These are phyloP conservation scores for Musa beccarii DNA, from an alignment of 176 grass and related monocot genomes.

Conservation along the genomic window DNA sequence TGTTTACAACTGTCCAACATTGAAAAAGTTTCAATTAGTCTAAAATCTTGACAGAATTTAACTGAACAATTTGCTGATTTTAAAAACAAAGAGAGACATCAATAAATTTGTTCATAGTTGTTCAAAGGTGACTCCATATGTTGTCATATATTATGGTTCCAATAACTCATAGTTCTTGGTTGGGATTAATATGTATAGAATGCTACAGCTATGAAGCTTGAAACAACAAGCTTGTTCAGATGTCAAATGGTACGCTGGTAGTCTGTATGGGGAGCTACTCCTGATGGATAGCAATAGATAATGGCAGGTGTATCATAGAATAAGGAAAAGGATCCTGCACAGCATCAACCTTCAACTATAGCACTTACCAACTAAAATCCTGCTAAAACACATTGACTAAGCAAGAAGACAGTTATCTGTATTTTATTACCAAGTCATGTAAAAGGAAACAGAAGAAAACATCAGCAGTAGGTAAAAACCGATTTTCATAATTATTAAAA, in stretches of 20 bases:
- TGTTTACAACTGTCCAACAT: neutral
- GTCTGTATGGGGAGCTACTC: neutral
- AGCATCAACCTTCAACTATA: neutral
- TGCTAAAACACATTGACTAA: neutral
- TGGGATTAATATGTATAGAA: too few relatives aligned
- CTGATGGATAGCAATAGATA: neutral
- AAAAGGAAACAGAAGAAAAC: too few relatives aligned
- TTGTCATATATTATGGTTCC: too few relatives aligned
- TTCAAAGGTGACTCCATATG: neutral
- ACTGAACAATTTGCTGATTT: neutral
- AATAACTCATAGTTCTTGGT: too few relatives aligned
- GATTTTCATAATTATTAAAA: too few relatives aligned
- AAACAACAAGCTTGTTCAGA: neutral
- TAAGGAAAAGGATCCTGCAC: neutral
- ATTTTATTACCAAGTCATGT: neutral
- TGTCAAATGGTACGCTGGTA: neutral
- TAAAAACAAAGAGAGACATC: too few relatives aligned
- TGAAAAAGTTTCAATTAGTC: neutral
- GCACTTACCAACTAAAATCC: neutral
- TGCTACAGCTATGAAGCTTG: neutral
- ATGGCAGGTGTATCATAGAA: neutral
- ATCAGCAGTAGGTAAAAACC: too few relatives aligned
- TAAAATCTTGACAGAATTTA: neutral
- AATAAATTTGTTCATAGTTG: too few relatives aligned
- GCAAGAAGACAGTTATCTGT: neutral